Conservation (phyloP, 2,329 filamentous ascomycete genomes). For the Nigrospora osmanthi region DNA sequence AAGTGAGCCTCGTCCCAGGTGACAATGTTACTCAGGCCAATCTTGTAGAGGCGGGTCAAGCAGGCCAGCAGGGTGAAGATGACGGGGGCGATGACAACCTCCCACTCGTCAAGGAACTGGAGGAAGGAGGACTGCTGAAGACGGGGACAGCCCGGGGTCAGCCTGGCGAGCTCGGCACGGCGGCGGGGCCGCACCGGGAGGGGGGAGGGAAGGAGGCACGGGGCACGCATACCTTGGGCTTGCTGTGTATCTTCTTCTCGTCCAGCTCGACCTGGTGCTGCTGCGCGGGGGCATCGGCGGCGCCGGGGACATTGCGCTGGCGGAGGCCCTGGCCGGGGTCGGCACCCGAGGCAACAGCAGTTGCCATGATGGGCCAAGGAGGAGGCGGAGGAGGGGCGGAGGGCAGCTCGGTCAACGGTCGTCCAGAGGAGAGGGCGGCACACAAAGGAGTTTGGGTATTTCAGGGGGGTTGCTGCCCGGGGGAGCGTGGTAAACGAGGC, state of each 20-base stretch:
- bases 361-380: too few relatives aligned
- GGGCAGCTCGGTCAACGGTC: too few relatives aligned
- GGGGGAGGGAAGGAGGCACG: not conserved
- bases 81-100: constrained; percentile 53
- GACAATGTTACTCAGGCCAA: constrained; percentile 59
- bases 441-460: too few relatives aligned
- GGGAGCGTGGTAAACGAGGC: too few relatives aligned
- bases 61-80: constrained; percentile 54
- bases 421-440: too few relatives aligned
- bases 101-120: constrained; percentile 55
- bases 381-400: too few relatives aligned
- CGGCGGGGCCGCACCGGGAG: too few relatives aligned
- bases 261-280: constrained; percentile 37
- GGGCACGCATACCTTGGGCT: constrained; percentile 20
- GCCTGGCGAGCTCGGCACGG: not conserved
- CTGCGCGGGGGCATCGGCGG: constrained; percentile 26
- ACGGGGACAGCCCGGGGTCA: not conserved
- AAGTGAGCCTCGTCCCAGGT: constrained; percentile 68
- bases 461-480: too few relatives aligned
- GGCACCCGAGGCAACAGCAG: constrained; percentile 46
- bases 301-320: constrained; percentile 43
- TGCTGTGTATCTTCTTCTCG: constrained; percentile 49
- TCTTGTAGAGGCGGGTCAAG: constrained; percentile 63
- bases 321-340: constrained; percentile 48
- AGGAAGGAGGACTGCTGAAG: constrained; percentile 47